phyloP scores from a whole-genome alignment of 805 yeast genomes.

The Pichia paraexigua region DNA sequence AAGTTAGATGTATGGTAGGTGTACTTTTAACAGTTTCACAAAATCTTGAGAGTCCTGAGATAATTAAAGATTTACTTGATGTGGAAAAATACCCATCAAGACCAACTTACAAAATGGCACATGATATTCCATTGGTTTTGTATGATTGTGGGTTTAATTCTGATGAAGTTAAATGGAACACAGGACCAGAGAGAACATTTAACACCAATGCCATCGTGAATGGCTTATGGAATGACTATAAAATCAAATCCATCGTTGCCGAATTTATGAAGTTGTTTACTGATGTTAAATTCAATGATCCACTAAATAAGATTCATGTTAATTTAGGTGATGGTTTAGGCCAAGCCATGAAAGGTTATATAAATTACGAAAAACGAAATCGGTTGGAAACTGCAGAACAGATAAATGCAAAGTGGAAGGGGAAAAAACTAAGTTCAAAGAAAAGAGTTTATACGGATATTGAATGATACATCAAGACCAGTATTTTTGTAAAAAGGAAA shows the following conservation, averaged over 20 bases:
- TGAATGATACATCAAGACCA: background rate
- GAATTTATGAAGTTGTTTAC: constrained; percentile 38
- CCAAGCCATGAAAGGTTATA: constrained; percentile 46
- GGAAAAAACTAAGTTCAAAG: constrained; percentile 29
- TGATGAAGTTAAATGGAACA: constrained; percentile 56
- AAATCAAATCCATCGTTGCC: constrained; percentile 48
- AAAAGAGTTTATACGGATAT: constrained; percentile 4
- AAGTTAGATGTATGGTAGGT: constrained; percentile 93
- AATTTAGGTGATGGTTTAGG: constrained; percentile 80
- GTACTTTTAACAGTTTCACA: constrained; percentile 76
- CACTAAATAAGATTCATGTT: constrained; percentile 9
- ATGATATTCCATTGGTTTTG: constrained; percentile 78
- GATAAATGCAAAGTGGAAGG: constrained; percentile 55
- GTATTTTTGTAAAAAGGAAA: too few relatives aligned
- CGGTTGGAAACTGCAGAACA: constrained; percentile 57
- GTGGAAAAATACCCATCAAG: constrained; percentile 47
- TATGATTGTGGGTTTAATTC: constrained; percentile 73
- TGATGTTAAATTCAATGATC: constrained; percentile 24
- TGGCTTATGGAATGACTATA: constrained; percentile 48
- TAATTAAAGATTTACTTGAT: constrained; percentile 55
- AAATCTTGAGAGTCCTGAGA: constrained; percentile 49
- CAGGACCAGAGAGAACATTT: constrained; percentile 26
- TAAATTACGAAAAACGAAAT: constrained; percentile 48
- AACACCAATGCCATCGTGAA: constrained; percentile 37
- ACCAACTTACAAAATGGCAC: constrained; percentile 84